Percentiles rank a stretch among this genome's conserved stretches.
Conservation (phyloP, 2,329 filamentous ascomycete species). For the Dothideomycetes sp. region DNA sequence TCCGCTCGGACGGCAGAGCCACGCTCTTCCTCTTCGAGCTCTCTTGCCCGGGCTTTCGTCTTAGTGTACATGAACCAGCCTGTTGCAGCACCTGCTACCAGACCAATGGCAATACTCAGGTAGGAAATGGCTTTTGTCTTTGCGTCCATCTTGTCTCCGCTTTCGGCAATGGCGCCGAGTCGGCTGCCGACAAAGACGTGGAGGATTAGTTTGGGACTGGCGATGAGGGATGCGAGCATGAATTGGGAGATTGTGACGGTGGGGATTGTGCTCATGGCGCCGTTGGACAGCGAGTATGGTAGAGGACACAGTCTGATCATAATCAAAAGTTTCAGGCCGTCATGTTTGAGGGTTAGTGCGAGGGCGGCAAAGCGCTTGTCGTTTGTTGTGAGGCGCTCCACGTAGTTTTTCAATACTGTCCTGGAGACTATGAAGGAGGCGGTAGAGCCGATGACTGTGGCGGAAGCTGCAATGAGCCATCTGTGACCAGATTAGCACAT, state of each 20-base stretch:
- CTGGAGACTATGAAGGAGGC: constrained; percentile 71
- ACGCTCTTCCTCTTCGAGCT: constrained; percentile 36
- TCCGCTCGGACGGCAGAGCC: constrained; percentile 16
- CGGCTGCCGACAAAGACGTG: constrained; percentile 86
- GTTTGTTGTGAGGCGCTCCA: constrained; percentile 66
- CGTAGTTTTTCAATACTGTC: constrained; percentile 66
- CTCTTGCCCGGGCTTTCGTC: constrained; percentile 37
- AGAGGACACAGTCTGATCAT: constrained; percentile 89
- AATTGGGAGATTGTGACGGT: constrained; percentile 70
- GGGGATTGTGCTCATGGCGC: constrained; percentile 86
- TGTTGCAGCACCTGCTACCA: constrained; percentile 59
- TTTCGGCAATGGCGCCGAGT: constrained; percentile 71
- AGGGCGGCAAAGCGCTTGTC: constrained; percentile 86
- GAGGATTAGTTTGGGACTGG: constrained; percentile 78
- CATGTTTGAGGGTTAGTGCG: constrained; percentile 75
- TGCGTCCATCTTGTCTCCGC: constrained; percentile 69
- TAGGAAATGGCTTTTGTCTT: constrained; percentile 76
- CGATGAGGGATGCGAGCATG: constrained; percentile 68
- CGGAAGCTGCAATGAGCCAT: constrained; percentile 73
- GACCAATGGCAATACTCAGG: constrained; percentile 62
- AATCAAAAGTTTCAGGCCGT: constrained; percentile 77
- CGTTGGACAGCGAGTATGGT: constrained; percentile 88
- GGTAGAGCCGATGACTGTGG: constrained; percentile 67
- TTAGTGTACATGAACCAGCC: constrained; percentile 76
- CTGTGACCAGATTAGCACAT: too few species aligned